Conservation (phyloP, 805 yeast species). For the Sugiyamaella marilandica region DNA sequence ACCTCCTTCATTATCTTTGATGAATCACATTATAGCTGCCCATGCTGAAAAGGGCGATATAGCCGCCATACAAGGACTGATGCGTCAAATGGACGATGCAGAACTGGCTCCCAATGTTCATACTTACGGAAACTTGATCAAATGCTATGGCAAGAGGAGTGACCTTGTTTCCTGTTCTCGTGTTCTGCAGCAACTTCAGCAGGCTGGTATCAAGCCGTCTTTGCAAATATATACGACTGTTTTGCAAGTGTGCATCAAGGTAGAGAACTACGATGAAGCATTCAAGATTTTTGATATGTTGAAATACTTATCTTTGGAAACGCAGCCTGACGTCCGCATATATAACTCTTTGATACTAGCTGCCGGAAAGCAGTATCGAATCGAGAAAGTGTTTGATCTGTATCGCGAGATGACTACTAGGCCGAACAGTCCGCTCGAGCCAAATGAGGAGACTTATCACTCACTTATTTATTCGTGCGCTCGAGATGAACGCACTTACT, state of each 20-base stretch:
- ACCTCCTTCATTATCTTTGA: constrained; percentile 14
- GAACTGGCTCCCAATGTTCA: constrained; percentile 24
- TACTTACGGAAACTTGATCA: constrained; percentile 32
- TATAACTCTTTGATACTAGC: constrained; percentile 70
- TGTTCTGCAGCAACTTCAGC: constrained; percentile 16
- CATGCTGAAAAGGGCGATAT: constrained; percentile 30
- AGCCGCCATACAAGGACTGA: constrained; percentile 20
- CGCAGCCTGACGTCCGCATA: constrained; percentile 62
- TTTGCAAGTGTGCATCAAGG: constrained; percentile 55
- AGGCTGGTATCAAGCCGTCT: constrained; percentile 13
- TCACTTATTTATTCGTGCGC: constrained; percentile 68
- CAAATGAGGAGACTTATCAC: constrained; percentile 45
- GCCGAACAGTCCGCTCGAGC: constrained; percentile 34
- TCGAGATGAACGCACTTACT: constrained; percentile 41
- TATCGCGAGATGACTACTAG: constrained; percentile 58
- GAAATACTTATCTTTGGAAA: constrained; percentile 66
- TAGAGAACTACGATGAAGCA: constrained; percentile 52
- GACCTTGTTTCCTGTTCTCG: constrained; percentile 24
- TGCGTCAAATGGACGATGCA: constrained; percentile 21
- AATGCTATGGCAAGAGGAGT: constrained; percentile 27
- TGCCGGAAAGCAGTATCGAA: constrained; percentile 54
- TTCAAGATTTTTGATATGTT: constrained; percentile 72
- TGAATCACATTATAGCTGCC: constrained; percentile 30
- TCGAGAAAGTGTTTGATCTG: constrained; percentile 72
- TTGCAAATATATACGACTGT: constrained; percentile 47